Conservation (phyloP, 345 rosid genomes). For the Balakata baccata region DNA sequence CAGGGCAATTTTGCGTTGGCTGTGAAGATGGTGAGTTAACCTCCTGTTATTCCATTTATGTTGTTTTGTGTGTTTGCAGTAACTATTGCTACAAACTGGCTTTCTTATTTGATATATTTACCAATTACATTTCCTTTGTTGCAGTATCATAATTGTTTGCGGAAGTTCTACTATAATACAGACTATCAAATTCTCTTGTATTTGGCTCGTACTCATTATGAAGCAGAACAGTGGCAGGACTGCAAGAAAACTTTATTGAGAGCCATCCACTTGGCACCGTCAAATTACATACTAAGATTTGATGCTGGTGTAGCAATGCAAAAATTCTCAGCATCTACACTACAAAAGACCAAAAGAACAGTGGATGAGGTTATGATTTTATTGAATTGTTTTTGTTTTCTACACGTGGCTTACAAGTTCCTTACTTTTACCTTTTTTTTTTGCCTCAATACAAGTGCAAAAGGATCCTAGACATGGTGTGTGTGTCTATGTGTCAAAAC, state of each 20-base stretch:
- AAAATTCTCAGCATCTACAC: constrained; percentile 89
- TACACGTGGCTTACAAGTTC: background rate
- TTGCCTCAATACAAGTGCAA: background rate
- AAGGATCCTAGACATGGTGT: background rate
- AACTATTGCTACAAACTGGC: background rate
- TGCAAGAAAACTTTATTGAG: constrained; percentile 90
- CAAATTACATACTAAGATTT: constrained; percentile 87
- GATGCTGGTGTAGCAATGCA: constrained; percentile 99
- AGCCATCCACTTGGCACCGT: constrained; percentile 92
- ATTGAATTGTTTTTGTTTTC: constrained; percentile 1
- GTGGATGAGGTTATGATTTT: constrained; percentile 69
- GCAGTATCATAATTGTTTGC: constrained; percentile 97
- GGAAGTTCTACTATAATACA: constrained; percentile 82
- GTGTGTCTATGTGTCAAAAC: too few relatives aligned
- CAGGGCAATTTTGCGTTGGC: constrained; percentile 94
- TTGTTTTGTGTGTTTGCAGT: background rate
- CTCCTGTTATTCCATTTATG: constrained; percentile 7
- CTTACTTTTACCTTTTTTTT: background rate
- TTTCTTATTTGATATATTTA: constrained; percentile 8
- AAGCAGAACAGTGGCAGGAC: constrained; percentile 99
- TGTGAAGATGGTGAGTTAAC: constrained; percentile 80
- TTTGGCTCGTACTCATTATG: constrained; percentile 93
- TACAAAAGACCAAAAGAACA: constrained; percentile 85
- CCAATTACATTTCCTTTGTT: constrained; percentile 22
- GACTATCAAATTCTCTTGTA: constrained; percentile 91